phyloP scores from a whole-genome alignment of 176 grass and related monocot genomes.

The Echinochloa phyllopogon region DNA sequence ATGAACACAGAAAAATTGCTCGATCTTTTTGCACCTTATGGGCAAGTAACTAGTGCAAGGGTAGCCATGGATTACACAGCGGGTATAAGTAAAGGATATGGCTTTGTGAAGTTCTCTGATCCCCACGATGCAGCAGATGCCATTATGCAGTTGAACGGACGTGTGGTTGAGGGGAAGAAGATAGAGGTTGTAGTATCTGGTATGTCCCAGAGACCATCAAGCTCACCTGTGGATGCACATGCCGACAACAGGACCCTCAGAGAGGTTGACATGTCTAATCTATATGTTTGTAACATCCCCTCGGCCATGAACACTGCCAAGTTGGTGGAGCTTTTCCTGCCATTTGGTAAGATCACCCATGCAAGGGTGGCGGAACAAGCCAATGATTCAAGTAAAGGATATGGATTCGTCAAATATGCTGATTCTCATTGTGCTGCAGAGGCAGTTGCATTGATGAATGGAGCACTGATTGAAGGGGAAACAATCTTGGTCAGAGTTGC shows the following conservation, averaged over 20 bases:
- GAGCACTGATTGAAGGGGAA: conserved; percentile 60
- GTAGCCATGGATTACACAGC: conserved; percentile 51
- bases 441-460: conserved; percentile 68
- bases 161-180: conserved; percentile 48
- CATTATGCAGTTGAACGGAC: conserved; percentile 52
- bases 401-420: conserved; percentile 67
- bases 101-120: conserved; percentile 61
- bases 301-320: conserved; percentile 51
- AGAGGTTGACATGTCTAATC: conserved; percentile 57
- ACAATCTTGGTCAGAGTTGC: conserved; percentile 58
- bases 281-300: conserved; percentile 63
- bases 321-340: conserved; percentile 66
- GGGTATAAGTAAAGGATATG: conserved; percentile 66
- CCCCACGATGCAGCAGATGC: conserved; percentile 50
- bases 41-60: conserved; percentile 53
- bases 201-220: conserved; percentile 3
- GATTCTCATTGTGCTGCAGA: conserved; percentile 54
- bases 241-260: conserved; percentile 31
- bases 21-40: conserved; percentile 60
- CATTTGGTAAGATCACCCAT: conserved; percentile 66
- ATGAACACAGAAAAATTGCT: conserved; percentile 44
- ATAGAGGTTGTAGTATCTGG: conserved; percentile 36
- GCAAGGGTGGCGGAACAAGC: conserved; percentile 50
- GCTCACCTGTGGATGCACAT: conserved; percentile 18
- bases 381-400: conserved; percentile 50